Base-by-base conservation (phyloP, 306 rosid species). In the Mimosa pudica region DNA sequence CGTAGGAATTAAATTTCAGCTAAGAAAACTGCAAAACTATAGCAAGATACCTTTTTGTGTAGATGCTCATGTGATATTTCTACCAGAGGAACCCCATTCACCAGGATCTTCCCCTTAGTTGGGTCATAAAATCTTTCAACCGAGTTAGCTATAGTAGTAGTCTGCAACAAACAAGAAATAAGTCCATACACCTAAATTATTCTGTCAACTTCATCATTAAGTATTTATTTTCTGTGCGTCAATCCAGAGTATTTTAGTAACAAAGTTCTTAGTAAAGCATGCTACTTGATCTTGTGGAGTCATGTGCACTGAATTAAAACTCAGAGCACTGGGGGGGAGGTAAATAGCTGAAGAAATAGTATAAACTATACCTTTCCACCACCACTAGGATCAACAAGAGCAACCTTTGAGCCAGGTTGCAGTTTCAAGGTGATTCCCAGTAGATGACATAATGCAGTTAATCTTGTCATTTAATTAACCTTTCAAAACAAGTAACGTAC, bases 361-460 rank as follows among this genome's bases (percentile, higher is more conserved):
- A 72, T 69, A 73, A 33, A 72, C 45, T 42, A 75, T 84, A 91
- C 98, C 88, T 93, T 93, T 81, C 98, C 96, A 0, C 98, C 98
- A 45, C 96, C 98, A 6, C 98, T 93, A 13, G 96, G 98, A 80
- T 96, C 98, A 78, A 93, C 96, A 54, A 93, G 98, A 82, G 98
- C 96, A 57, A 89, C 90, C 85, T 93, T 93, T 70, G 96, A 84
- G 57, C 93, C 93, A 64, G 94, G 93, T 66, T 79, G 84, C 80
- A 93, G 81, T 73, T 87, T 91, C 73, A 93, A 54, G 8, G 92
- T 85, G 81, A 93, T 89, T 75, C 98, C 98, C 98, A 91, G 82
- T 32, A 80, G 30, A 82, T 54, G 79, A 76, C 55, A 73, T 33
- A 69, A 62, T 14, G 76, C 33, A 66, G 74, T 44, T 75, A 65